Base-by-base conservation (phyloP, 805 yeast genomes). In the Candida qinlingensis region DNA sequence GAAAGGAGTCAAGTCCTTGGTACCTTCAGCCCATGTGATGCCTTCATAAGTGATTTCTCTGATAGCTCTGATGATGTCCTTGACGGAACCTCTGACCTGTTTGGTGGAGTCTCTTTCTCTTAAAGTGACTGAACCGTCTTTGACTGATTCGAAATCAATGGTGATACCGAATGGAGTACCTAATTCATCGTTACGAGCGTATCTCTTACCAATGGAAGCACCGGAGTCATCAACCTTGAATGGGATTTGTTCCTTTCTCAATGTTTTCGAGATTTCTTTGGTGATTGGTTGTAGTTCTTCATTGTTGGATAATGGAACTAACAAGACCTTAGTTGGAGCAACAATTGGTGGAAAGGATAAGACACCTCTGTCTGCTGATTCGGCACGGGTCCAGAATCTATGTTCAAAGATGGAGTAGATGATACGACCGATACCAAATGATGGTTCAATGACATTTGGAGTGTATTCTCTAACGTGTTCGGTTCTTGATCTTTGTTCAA, bases 151-250 rank as follows among this genome's bases (percentile, higher is more conserved):
- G 69, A 94, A 92, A 70, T 92, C 99, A 60, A 92, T 86, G 55
- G 99, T 92, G 70, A 92, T 81, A 68, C 99, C 99, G 67, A 94
- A 94, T 60, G 99, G 99, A 47, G 98, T 94, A 70, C 99, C 99
- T 65, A 92, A 79, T 75, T 92, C 99, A 71, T 92, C 99, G 69
- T 92, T 92, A 75, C 99, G 87, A 55, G 99, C 90, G 64, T 92
- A 92, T 74, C 99, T 85, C 75, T 91, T 88, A 73, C 99, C 99
- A 62, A 92, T 94, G 33, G 98, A 87, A 25, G 96, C 97, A 58
- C 96, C 87, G 8, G 97, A 89, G 69, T 92, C 98, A 68, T 94
- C 99, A 51, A 92, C 84, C 78, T 91, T 92, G 78, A 91, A 88
- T 57, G 97, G 92, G 60, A 94, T 83, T 68, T 90, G 92, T 53